Percentiles rank a stretch among this genome's conserved stretches.
phyloP scores from a whole-genome alignment of 2,329 filamentous ascomycete species.

The Colletotrichum agaves region DNA sequence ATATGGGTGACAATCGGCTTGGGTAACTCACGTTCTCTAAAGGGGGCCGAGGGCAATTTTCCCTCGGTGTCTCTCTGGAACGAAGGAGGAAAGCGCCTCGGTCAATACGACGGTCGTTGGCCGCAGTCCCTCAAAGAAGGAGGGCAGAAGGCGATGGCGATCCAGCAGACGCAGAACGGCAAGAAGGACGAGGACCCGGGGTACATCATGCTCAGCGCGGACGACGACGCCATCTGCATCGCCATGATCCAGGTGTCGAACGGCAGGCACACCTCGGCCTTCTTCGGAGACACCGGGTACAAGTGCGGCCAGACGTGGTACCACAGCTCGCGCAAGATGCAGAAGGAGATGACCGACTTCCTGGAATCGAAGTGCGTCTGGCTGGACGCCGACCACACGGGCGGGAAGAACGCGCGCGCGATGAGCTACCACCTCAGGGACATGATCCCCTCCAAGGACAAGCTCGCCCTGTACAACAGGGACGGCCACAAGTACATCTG shows the following conservation, averaged over 20 bases:
- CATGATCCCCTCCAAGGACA: conserved; percentile 34
- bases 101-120: conserved; percentile 27
- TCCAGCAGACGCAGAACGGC: conserved; percentile 32
- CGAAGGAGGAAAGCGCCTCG: conserved; percentile 36
- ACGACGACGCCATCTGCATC: conserved; percentile 41
- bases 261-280: conserved; percentile 25
- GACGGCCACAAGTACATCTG: conserved; percentile 34
- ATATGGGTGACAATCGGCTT: conserved; percentile 10
- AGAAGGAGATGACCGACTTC: conserved; percentile 25
- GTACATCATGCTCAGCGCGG: conserved; percentile 41
- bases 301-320: conserved; percentile 42
- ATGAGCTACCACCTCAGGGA: conserved; percentile 41
- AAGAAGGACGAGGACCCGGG: conserved; percentile 10
- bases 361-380: conserved; percentile 37
- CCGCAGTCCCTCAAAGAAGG: not conserved
- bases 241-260: conserved; percentile 39
- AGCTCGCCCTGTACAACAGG: conserved; percentile 35
- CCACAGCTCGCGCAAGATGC: conserved; percentile 36
- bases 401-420: conserved; percentile 37
- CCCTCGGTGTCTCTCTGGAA: conserved; percentile 39
- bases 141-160: conserved; percentile 6
- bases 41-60: conserved; percentile 19
- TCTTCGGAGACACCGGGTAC: conserved; percentile 40
- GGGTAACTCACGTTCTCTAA: not conserved
- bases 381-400: conserved; percentile 1